Percentiles rank a stretch among this genome's conserved stretches.
Conservation (phyloP, 2,329 filamentous ascomycete species). For the Nectriaceae sp. region DNA sequence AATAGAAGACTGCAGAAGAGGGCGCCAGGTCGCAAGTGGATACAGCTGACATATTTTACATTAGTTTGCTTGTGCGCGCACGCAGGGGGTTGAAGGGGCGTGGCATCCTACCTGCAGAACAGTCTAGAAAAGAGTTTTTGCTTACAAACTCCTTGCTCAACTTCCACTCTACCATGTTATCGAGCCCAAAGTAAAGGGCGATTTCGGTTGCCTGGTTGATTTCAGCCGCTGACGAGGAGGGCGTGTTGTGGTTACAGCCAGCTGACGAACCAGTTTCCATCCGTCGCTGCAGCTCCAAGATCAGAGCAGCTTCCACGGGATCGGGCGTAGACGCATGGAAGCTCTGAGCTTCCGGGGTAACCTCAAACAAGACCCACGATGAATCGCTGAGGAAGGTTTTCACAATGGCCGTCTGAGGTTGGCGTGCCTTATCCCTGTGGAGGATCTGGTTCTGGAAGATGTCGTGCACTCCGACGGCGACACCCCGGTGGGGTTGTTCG, state of each 20-base stretch:
- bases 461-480: conserved; percentile 3
- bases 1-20: too few relatives aligned
- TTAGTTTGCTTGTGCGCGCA: too few relatives aligned
- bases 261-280: neutral
- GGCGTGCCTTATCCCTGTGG: neutral
- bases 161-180: conserved; percentile 4
- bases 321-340: neutral
- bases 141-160: conserved; percentile 6
- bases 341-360: neutral
- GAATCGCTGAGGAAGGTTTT: conserved; percentile 2
- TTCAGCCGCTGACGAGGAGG: too few relatives aligned
- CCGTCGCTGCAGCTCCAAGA: neutral
- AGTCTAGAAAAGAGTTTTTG: conserved; percentile 3
- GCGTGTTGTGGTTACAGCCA: neutral
- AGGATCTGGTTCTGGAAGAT: conserved; percentile 4
- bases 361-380: conserved; percentile 4
- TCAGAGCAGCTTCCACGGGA: neutral
- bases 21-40: too few relatives aligned
- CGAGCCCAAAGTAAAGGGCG: conserved; percentile 1
- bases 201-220: neutral
- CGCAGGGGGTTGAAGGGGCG: too few relatives aligned
- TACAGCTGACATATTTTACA: too few relatives aligned
- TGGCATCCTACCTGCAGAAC: neutral
- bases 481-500: neutral
- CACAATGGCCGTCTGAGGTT: neutral